Evolutionary conservation across 495 filamentous ascomycete genomes (phyloP).

Genomic region (Penicillium pancosmium): DNA sequence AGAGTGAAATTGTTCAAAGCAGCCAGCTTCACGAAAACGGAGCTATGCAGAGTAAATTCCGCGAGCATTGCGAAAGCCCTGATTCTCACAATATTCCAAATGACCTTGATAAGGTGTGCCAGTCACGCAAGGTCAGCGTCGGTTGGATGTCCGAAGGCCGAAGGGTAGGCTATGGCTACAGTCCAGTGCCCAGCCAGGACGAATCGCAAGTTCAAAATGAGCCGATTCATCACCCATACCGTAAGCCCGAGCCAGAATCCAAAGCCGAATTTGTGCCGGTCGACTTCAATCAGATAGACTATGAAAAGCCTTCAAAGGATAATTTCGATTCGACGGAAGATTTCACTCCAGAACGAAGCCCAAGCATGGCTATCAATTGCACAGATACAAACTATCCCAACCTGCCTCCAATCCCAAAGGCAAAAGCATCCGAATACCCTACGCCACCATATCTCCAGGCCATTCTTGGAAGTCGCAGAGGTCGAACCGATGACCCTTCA

Average conservation of each 20-base stretch:
- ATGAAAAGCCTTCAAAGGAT: not conserved
- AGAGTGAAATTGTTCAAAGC: not conserved
- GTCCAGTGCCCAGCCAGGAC: conserved; percentile 31
- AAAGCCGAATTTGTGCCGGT: not conserved
- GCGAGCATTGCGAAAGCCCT: conserved; percentile 31
- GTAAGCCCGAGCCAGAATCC: not conserved
- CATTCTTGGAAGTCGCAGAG: conserved; percentile 5
- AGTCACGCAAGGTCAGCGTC: conserved; percentile 41
- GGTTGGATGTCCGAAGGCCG: conserved; percentile 52
- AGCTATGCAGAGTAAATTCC: conserved; percentile 30
- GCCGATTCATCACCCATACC: not conserved
- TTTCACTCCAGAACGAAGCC: not conserved
- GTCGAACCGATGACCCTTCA: not conserved
- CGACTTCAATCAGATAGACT: not conserved
- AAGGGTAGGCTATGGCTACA: conserved; percentile 49
- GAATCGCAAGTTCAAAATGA: conserved; percentile 3
- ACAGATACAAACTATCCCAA: not conserved
- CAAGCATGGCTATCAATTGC: not conserved
- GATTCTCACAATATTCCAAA: conserved; percentile 4
- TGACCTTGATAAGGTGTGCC: conserved; percentile 7
- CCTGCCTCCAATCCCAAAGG: not conserved
- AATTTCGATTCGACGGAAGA: not conserved
- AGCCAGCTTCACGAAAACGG: not conserved
- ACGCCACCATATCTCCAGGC: conserved; percentile 11
- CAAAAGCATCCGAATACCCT: conserved; percentile 1